Evolutionary conservation across 2,329 filamentous ascomycete species (phyloP).

Genomic region (Rachicladosporium sp.): DNA sequence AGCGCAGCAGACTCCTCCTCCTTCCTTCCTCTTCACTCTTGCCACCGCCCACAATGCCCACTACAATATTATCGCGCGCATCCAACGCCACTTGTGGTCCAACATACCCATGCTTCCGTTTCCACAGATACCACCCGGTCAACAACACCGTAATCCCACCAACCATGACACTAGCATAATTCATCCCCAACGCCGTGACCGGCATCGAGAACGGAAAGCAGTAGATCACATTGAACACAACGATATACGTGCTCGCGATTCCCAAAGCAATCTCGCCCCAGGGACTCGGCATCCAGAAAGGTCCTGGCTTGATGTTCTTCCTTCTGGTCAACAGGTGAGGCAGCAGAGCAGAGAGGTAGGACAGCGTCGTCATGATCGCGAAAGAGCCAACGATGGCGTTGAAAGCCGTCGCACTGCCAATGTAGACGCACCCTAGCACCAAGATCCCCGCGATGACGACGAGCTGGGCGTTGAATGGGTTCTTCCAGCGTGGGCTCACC

Average conservation of each 20-base stretch:
- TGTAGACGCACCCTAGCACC: constrained; percentile 50
- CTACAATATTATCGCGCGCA: constrained; percentile 16
- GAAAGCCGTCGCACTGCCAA: constrained; percentile 54
- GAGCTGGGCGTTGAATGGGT: constrained; percentile 46
- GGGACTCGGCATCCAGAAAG: constrained; percentile 42
- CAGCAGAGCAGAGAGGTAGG: constrained; percentile 52
- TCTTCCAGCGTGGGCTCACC: constrained; percentile 35
- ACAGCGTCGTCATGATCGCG: constrained; percentile 42
- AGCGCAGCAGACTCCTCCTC: background rate
- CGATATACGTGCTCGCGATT: constrained; percentile 45
- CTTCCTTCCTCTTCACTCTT: constrained; percentile 4
- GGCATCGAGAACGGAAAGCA: constrained; percentile 43
- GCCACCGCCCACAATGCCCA: constrained; percentile 12
- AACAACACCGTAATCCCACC: constrained; percentile 41
- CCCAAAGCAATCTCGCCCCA: constrained; percentile 41
- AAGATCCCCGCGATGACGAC: constrained; percentile 39
- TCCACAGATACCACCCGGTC: constrained; percentile 32
- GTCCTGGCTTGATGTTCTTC: constrained; percentile 40
- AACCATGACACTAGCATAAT: constrained; percentile 41
- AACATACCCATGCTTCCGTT: constrained; percentile 26
- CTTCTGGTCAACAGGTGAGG: constrained; percentile 31
- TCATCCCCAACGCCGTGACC: constrained; percentile 38
- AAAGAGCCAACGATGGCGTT: constrained; percentile 52
- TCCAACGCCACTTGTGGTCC: constrained; percentile 23
- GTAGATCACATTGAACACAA: constrained; percentile 51